Percentiles rank a stretch among this genome's conserved stretches.
Evolutionary conservation across 2,329 filamentous ascomycete genomes (phyloP).

Genomic region (Fusarium acutatum): DNA sequence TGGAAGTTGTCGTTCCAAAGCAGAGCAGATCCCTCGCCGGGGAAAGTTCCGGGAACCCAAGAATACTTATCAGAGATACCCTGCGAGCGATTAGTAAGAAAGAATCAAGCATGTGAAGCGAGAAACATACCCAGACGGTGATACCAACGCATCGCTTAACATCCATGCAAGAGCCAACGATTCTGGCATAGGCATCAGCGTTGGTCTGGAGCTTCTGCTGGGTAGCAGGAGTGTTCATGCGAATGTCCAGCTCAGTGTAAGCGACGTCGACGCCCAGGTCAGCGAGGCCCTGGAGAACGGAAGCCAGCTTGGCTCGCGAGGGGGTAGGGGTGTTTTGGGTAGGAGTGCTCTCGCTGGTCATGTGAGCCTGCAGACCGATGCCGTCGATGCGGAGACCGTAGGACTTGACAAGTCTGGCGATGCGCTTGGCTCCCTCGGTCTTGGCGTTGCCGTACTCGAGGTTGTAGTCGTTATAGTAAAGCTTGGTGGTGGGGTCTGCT

Average conservation of each 20-base stretch:
- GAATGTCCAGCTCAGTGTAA: slow-evolving; percentile 9
- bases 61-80: slow-evolving; percentile 19
- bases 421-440: slow-evolving; percentile 5
- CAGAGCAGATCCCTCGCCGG: slow-evolving; percentile 3
- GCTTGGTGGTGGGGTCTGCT: slow-evolving; percentile 14
- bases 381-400: slow-evolving; percentile 17
- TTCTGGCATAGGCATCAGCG: slow-evolving; percentile 2
- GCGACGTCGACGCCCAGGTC: slow-evolving; percentile 1
- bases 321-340: slow-evolving; percentile 6
- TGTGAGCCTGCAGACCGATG: slow-evolving; percentile 11
- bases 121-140: slow-evolving; percentile 12
- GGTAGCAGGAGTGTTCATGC: slow-evolving; percentile 6
- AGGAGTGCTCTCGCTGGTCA: slow-evolving; percentile 22
- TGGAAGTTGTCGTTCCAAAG: slow-evolving; percentile 15
- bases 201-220: slow-evolving; percentile 8
- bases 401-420: slow-evolving; percentile 6
- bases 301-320: neutral
- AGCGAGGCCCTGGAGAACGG: neutral
- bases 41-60: slow-evolving; percentile 3
- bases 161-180: slow-evolving; percentile 15
- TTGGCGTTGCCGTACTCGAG: slow-evolving; percentile 11
- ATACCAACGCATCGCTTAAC: slow-evolving; percentile 15
- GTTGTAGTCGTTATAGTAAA: slow-evolving; percentile 24
- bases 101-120: too few relatives aligned
- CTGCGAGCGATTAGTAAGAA: neutral